phyloP scores from a whole-genome alignment of 352 stramenopile species.

The Globisporangium solare region DNA sequence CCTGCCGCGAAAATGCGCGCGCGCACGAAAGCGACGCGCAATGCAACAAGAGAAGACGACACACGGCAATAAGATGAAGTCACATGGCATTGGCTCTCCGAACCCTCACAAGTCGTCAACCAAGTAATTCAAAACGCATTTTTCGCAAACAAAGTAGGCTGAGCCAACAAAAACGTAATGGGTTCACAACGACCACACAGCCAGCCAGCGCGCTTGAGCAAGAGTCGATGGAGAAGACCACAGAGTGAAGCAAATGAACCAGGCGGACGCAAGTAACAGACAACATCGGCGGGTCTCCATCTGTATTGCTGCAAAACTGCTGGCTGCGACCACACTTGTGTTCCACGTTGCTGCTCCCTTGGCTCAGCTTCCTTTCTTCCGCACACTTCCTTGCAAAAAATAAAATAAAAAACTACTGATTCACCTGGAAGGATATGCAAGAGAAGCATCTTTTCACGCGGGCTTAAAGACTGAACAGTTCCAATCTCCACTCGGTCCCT shows the following conservation, averaged over 20 bases:
- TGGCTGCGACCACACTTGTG: not conserved
- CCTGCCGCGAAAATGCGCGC: not conserved
- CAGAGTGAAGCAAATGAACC: not conserved
- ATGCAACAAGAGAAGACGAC: not conserved
- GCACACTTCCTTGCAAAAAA: not conserved
- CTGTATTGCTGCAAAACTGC: slow-evolving; percentile 2
- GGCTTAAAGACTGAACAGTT: slow-evolving; percentile 2
- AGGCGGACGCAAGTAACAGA: not conserved
- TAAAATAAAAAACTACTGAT: not conserved
- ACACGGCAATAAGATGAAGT: not conserved
- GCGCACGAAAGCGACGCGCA: not conserved
- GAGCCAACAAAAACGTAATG: slow-evolving; percentile 7
- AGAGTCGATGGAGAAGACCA: not conserved
- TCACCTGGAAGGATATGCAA: slow-evolving; percentile 3
- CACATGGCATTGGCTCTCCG: not conserved
- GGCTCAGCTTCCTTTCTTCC: not conserved
- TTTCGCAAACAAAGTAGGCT: slow-evolving; percentile 1
- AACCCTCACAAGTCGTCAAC: not conserved
- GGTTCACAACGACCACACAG: not conserved
- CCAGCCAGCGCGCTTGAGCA: not conserved
- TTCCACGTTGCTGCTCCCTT: not conserved
- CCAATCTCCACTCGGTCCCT: not conserved
- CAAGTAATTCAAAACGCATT: slow-evolving; percentile 1
- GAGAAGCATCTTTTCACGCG: slow-evolving; percentile 2
- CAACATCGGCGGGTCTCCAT: slow-evolving; percentile 3